Evolutionary conservation across 495 filamentous ascomycete species (phyloP), one percentile per base, ranked within the genome.

Genomic region (Hypoxylon subgilvum): DNA sequence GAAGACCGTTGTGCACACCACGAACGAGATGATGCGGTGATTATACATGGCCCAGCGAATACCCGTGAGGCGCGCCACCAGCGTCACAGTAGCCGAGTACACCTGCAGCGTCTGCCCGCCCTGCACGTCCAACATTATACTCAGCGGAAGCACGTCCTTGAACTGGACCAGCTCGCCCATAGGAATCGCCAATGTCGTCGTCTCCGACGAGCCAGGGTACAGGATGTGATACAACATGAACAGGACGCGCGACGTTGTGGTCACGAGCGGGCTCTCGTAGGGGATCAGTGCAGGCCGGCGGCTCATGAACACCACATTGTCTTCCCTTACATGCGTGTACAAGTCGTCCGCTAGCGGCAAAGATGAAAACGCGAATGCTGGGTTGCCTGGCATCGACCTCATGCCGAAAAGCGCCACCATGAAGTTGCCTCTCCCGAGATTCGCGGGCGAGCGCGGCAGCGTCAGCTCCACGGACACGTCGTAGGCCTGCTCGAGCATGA

Each of bases 31-130:
- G 22, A 92, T 53, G 28, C 86, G 84, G 73, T 90, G 86, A 17
- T 88, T 82, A 57, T 90, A 92, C 89, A 98, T 96, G 21, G 90
- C 64, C 87, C 89, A 92, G 51, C 88, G 82, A 54, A 97, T 64
- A 0, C 92, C 94, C 16, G 77, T 75, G 53, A 97, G 84, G 35
- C 81, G 78, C 1, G 94, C 91, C 9, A 74, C 79, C 17, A 98
- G 83, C 12, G 78, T 79, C 38, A 96, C 79, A 13, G 67, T 74
- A 1, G 84, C 87, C 9, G 76, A 73, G 65, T 97, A 97, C 8
- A 96, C 75, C 66, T 92, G 87, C 72, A 95, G 78, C 30, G 76
- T 75, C 64, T 82, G 77, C 3, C 86, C 77, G 0, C 78, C 82
- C 58, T 91, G 82, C 3, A 96, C 66, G 52, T 92, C 87, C 2